A percentile compares a stretch with the other conserved stretches of the same genome.
Conservation (phyloP, 306 rosid species). For the barrel medic (Medicago truncatula) region MtrunA17r5.0-ANR NC_053043.1:47382001-47382500, state of each 20-base stretch:
- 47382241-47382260: constrained; percentile 30
- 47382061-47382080: constrained; percentile 75
- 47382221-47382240: constrained; percentile 45
- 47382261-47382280: constrained; percentile 29
- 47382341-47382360: constrained; percentile 49
- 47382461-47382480: constrained; percentile 57
- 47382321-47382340: background rate
- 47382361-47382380: constrained; percentile 70
- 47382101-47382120: constrained; percentile 62
- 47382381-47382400: constrained; percentile 51
- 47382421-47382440: constrained; percentile 54
- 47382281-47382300: background rate
- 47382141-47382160: constrained; percentile 68
- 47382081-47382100: constrained; percentile 62
- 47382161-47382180: constrained; percentile 63
- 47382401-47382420: constrained; percentile 51
- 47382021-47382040: constrained; percentile 63
- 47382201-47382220: constrained; percentile 59
- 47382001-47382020: constrained; percentile 49
- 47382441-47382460: constrained; percentile 43
- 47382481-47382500: constrained; percentile 29
- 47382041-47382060: constrained; percentile 68
- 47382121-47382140: constrained; percentile 68
- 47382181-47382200: constrained; percentile 64
- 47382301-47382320: background rate